Conservation (phyloP, 345 rosid species). For the Populus tremula region DNA sequence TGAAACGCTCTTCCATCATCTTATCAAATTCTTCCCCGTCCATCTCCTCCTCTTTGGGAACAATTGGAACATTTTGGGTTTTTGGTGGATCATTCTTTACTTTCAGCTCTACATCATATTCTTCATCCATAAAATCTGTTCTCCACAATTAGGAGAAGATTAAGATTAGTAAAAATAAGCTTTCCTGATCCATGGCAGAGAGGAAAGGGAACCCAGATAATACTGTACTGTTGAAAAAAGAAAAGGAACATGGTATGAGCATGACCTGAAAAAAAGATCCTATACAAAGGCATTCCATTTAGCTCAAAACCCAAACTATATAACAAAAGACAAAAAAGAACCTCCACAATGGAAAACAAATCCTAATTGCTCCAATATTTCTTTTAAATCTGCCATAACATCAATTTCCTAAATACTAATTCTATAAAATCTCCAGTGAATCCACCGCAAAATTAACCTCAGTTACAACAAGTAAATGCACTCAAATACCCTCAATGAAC, state of each 20-base stretch:
- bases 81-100: slow-evolving; percentile 43
- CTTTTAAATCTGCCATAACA: not conserved
- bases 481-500: not conserved
- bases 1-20: slow-evolving; percentile 83
- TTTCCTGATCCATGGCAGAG: not conserved
- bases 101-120: slow-evolving; percentile 36
- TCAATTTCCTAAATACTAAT: not conserved
- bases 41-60: slow-evolving; percentile 78
- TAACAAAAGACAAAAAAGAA: too few species aligned
- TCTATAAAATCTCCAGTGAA: not conserved
- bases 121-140: slow-evolving; percentile 28
- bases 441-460: not conserved
- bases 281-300: not conserved
- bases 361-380: not conserved
- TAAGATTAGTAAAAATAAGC: not conserved
- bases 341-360: not conserved
- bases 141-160: not conserved
- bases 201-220: not conserved
- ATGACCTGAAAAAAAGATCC: not conserved
- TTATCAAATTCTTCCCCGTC: slow-evolving; percentile 76
- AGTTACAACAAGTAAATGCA: not conserved
- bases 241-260: not conserved
- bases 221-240: not conserved
- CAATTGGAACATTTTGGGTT: slow-evolving; percentile 35
- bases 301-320: not conserved